Evolutionary conservation across 495 filamentous ascomycete species (phyloP).

Genomic region (Neurospora sp.): DNA sequence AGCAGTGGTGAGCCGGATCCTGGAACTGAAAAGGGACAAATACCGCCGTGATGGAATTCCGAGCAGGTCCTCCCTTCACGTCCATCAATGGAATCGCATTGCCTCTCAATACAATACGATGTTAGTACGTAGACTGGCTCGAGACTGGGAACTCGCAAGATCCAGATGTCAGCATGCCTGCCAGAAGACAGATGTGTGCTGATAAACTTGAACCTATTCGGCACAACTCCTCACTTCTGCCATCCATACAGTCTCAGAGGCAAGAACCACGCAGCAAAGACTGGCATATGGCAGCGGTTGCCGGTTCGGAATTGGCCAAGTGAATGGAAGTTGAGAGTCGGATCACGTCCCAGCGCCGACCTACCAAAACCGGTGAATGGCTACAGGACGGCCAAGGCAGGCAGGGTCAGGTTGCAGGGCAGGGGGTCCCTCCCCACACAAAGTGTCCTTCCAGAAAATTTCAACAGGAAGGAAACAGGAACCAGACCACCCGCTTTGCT

Average conservation of each 20-base stretch:
- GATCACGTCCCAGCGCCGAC: not conserved
- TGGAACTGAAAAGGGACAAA: not conserved
- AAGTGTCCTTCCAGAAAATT: constrained; percentile 21
- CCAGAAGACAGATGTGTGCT: not conserved
- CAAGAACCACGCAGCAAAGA: not conserved
- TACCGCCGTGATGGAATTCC: not conserved
- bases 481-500: not conserved
- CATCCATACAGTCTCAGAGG: not conserved
- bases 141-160: not conserved
- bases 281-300: not conserved
- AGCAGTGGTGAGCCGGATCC: not conserved
- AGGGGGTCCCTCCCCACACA: constrained; percentile 21
- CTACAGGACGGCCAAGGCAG: not conserved
- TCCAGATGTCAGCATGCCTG: not conserved
- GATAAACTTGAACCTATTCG: not conserved
- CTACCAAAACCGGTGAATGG: not conserved
- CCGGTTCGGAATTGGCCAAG: not conserved
- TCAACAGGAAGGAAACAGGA: constrained; percentile 10
- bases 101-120: not conserved
- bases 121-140: not conserved
- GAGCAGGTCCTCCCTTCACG: not conserved
- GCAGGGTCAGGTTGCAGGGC: not conserved
- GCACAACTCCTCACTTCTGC: not conserved
- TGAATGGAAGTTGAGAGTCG: not conserved
- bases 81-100: not conserved